phyloP scores from a whole-genome alignment of 257 asterid genomes.

The Solanum chiquidenum region DNA sequence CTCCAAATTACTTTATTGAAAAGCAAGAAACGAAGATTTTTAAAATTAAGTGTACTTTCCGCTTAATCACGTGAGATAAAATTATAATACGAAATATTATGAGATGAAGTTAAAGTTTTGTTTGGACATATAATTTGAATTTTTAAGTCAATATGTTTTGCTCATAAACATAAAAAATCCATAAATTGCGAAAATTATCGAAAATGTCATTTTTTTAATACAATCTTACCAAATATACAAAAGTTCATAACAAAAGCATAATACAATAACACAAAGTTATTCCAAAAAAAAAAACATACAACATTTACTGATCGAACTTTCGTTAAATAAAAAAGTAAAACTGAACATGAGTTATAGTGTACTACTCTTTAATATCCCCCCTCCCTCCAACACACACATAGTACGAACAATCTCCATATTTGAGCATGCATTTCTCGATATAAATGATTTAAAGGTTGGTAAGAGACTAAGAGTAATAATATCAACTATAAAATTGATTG shows the following conservation, averaged over 20 bases:
- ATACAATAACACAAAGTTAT: neutral
- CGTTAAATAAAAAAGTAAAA: no score
- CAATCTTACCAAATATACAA: neutral
- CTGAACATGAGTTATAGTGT: neutral
- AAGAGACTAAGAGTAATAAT: neutral
- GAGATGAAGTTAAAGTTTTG: neutral
- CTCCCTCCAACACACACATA: neutral
- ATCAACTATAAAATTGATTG: neutral
- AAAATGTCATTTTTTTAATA: no score
- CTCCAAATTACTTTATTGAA: neutral
- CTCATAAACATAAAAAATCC: neutral
- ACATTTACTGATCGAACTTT: neutral
- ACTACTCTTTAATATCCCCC: no score
- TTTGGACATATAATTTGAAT: no score
- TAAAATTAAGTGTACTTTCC: neutral
- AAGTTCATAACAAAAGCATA: no score
- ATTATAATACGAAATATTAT: no score
- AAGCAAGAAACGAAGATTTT: no score
- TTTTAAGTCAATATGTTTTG: neutral
- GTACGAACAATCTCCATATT: no score
- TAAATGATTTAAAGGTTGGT: no score
- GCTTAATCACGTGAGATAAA: neutral
- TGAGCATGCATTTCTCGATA: neutral
- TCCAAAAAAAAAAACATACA: no score
- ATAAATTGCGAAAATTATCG: no score